Base-by-base conservation (phyloP, 805 yeast species). In the Debaryomyces castellii region DNA sequence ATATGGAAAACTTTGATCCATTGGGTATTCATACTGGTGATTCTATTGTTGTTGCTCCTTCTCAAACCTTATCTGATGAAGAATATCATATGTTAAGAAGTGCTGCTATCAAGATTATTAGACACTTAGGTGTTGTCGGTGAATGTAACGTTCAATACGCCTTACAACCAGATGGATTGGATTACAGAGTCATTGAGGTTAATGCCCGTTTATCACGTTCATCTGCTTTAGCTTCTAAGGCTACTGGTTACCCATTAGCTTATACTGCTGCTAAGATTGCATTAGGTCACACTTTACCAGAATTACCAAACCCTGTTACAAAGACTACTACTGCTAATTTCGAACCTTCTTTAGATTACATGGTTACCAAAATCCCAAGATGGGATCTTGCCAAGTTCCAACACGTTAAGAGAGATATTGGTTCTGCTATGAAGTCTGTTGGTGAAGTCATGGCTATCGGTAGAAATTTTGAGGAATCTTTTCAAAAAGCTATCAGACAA, bases 391-490 rank as follows among this genome's bases (percentile, higher is more conserved):
- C 94, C 56, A 92, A 92, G 78, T 94, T 92, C 77, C 95, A 87
- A 66, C 96, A 89, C 62, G 99, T 92, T 52, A 87, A 89, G 67
- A 82, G 96, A 68, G 89, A 86, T 51, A 87, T 92, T 63, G 96
- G 97, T 40, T 88, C 96, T 8, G 83, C 97, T 37, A 92, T 92
- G 99, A 92, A 92, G 71, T 91, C 97, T 48, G 99, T 92, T 45
- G 99, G 99, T 68, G 99, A 92, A 72, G 99, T 92, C 48, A 92
- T 92, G 99, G 95, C 97, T 39, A 94, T 92, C 63, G 99, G 99
- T 63, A 85, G 99, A 73, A 92, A 84, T 53, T 92, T 92, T 64
- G 99, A 92, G 75, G 99, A 92, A 74, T 87, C 97, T 28, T 85
- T 92, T 78, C 97, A 94, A 76, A 92, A 92, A 77, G 98, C 98